phyloP scores from a whole-genome alignment of 2,329 filamentous ascomycete genomes.

The Lachnellula occidentalis region DNA sequence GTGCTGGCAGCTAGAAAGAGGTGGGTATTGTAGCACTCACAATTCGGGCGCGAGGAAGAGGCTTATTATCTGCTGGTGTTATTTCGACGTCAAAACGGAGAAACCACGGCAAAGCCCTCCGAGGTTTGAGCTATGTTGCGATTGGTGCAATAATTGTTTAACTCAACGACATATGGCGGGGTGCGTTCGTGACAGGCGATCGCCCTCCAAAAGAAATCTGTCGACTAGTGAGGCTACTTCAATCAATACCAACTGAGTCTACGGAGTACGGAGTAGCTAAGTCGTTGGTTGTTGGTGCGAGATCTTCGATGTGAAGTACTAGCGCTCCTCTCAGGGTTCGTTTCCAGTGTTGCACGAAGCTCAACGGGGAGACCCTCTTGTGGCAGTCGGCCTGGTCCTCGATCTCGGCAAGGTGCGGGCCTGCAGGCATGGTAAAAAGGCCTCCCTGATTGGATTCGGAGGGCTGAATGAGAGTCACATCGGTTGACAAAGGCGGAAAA shows the following conservation, averaged over 20 bases:
- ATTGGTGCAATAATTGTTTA: neutral
- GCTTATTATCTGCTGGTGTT: too few species aligned
- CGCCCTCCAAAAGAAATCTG: neutral
- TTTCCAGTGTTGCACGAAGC: neutral
- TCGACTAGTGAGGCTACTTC: neutral
- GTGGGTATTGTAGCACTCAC: neutral
- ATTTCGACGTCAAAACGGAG: neutral
- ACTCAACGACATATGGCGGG: neutral
- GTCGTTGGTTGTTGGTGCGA: neutral
- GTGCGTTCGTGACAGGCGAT: too few species aligned
- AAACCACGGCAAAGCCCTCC: neutral
- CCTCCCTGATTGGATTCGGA: too few species aligned
- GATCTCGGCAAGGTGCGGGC: too few species aligned
- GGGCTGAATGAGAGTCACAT: too few species aligned
- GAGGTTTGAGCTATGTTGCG: neutral
- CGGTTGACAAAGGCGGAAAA: too few species aligned
- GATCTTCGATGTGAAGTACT: neutral
- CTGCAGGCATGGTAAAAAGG: too few species aligned
- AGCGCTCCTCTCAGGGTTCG: neutral
- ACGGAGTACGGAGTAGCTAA: neutral
- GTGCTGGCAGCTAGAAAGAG: neutral
- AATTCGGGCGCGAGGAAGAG: constrained; percentile 9
- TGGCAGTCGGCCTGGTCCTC: too few species aligned
- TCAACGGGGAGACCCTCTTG: too few species aligned
- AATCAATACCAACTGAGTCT: neutral